Evolutionary conservation across 345 rosid species (phyloP).

Genomic region (Arabidopsis suecica): DNA sequence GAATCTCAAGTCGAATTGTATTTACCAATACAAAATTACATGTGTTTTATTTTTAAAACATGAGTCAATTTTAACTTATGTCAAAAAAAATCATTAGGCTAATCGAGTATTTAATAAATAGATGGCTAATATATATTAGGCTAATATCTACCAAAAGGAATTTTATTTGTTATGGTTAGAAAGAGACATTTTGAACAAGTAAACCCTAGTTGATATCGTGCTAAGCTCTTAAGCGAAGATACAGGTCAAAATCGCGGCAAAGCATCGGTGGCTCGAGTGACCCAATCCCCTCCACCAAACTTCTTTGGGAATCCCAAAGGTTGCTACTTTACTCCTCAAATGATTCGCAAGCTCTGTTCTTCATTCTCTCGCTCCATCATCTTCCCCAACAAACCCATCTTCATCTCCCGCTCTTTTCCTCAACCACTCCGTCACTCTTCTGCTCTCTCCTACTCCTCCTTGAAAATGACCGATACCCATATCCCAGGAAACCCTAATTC

Average conservation of each 20-base stretch:
- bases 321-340: slow-evolving; percentile 32
- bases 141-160: no score
- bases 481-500: slow-evolving; percentile 35
- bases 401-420: slow-evolving; percentile 33
- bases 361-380: slow-evolving; percentile 45
- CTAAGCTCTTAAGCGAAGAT: neutral
- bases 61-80: no score
- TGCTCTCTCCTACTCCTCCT: slow-evolving; percentile 43
- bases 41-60: no score
- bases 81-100: no score
- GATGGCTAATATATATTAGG: no score
- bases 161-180: no score
- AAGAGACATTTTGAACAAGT: neutral
- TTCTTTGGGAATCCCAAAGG: neutral
- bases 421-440: slow-evolving; percentile 21
- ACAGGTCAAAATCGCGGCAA: slow-evolving; percentile 12
- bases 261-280: slow-evolving; percentile 26
- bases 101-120: no score
- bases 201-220: slow-evolving; percentile 19
- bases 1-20: no score
- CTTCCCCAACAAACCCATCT: slow-evolving; percentile 39
- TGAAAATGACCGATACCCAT: slow-evolving; percentile 64
- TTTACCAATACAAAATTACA: no score
- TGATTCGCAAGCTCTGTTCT: slow-evolving; percentile 57
- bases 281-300: neutral